Evolutionary conservation across 2,329 filamentous ascomycete species (phyloP).

Genomic region (Pestalotiopsis sp.): DNA sequence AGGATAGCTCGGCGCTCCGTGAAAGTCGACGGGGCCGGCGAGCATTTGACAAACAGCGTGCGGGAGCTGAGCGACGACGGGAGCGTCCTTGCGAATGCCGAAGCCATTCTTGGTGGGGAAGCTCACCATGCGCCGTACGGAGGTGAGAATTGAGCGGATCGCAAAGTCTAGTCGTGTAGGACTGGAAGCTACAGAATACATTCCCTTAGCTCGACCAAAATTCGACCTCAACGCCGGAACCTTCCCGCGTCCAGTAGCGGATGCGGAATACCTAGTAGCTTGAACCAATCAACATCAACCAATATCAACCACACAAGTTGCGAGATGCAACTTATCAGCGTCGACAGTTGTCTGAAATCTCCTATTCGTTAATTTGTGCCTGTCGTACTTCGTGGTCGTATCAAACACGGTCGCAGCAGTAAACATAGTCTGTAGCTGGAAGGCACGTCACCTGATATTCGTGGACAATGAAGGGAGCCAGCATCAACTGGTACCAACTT

Average conservation of each 20-base stretch:
- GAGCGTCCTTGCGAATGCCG: constrained; percentile 29
- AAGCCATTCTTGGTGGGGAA: constrained; percentile 1
- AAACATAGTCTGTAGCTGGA: no score
- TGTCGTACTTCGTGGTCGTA: no score
- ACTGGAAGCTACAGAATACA: neutral
- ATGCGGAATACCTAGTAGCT: neutral
- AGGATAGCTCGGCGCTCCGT: constrained; percentile 58
- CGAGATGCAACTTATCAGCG: no score
- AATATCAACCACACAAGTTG: neutral
- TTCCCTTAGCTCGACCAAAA: neutral
- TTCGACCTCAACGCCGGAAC: neutral
- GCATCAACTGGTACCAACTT: no score
- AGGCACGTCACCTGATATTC: no score
- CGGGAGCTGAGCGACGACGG: constrained; percentile 29
- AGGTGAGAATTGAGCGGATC: neutral
- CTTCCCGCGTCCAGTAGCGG: neutral
- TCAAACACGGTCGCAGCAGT: no score
- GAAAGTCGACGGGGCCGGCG: constrained; percentile 53
- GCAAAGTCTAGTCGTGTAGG: no score
- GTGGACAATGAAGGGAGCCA: no score
- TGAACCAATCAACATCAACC: neutral
- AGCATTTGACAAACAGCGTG: constrained; percentile 51
- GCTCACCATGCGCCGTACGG: neutral
- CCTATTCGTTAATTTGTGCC: no score
- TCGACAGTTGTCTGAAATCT: no score